Percentiles rank a stretch among this genome's conserved stretches.
Conservation (phyloP, 495 filamentous ascomycete genomes). For the Neohortaea acidophila region DNA sequence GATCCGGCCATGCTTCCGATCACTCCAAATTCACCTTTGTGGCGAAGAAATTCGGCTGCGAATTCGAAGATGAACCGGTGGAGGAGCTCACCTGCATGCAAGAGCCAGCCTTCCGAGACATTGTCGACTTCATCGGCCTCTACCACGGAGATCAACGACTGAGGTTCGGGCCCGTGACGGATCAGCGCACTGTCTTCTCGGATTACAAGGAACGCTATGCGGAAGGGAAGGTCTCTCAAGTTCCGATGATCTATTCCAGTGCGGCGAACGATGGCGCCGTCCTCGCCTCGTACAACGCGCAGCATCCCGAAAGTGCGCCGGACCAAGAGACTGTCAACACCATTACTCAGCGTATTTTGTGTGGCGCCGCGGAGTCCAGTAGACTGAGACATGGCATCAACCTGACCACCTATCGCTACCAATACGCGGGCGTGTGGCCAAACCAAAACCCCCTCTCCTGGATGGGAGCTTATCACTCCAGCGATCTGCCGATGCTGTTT, state of each 20-base stretch:
- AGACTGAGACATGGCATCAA: constrained; percentile 3
- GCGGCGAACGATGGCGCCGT: constrained; percentile 16
- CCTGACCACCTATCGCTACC: constrained; percentile 25
- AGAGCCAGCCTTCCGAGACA: constrained; percentile 24
- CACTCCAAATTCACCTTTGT: constrained; percentile 31
- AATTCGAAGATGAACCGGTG: constrained; percentile 22
- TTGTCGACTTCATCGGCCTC: constrained; percentile 27
- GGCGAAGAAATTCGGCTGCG: constrained; percentile 32
- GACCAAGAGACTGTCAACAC: constrained; percentile 2
- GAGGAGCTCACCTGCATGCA: constrained; percentile 36
- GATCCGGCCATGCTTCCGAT: constrained; percentile 1
- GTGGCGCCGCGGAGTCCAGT: constrained; percentile 10
- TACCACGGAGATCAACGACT: constrained; percentile 14
- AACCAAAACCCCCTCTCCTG: constrained; percentile 26
- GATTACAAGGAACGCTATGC: constrained; percentile 21
- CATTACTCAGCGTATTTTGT: no score
- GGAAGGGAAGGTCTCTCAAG: constrained; percentile 11
- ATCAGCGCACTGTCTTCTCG: constrained; percentile 20
- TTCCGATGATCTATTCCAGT: constrained; percentile 18
- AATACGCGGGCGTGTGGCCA: constrained; percentile 27
- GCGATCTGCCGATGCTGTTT: constrained; percentile 33
- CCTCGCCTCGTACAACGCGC: constrained; percentile 12
- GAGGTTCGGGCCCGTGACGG: constrained; percentile 19
- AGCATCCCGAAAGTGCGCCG: constrained; percentile 9
- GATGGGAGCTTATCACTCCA: constrained; percentile 31